Percentiles rank a stretch among this genome's conserved stretches.
phyloP scores from a whole-genome alignment of 2,329 filamentous ascomycete species.

The Penicillium sp. region DNA sequence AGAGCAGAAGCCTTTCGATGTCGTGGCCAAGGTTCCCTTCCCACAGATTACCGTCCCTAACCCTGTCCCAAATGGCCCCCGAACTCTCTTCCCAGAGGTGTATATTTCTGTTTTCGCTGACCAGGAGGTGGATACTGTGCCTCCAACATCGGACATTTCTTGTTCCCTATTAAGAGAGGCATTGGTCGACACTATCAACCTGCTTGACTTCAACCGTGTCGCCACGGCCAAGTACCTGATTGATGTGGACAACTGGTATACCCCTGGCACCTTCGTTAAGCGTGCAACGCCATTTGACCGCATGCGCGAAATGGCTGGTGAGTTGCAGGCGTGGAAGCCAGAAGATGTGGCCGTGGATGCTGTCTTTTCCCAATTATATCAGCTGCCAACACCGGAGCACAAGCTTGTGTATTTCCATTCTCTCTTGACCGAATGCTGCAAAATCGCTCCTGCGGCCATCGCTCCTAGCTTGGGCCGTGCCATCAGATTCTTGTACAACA shows the following conservation, averaged over 20 bases:
- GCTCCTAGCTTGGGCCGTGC: conserved; percentile 89
- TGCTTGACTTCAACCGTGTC: conserved; percentile 88
- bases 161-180: conserved; percentile 81
- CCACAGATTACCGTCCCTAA: conserved; percentile 74
- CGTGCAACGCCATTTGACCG: conserved; percentile 90
- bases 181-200: conserved; percentile 88
- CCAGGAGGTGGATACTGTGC: conserved; percentile 87
- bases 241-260: conserved; percentile 92
- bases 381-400: conserved; percentile 81
- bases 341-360: conserved; percentile 97
- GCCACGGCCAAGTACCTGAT: conserved; percentile 84
- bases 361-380: conserved; percentile 91
- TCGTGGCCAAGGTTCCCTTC: conserved; percentile 69
- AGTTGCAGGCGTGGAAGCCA: conserved; percentile 85
- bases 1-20: conserved; percentile 58
- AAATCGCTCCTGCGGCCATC: conserved; percentile 92
- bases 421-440: conserved; percentile 90
- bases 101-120: conserved; percentile 89
- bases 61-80: conserved; percentile 69
- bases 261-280: conserved; percentile 85
- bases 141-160: conserved; percentile 70
- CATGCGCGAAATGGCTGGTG: conserved; percentile 63
- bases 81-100: conserved; percentile 83
- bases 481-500: conserved; percentile 86
- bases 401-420: conserved; percentile 97